Conservation (phyloP, 257 asterid species). For the Nicotiana paniculata region DNA sequence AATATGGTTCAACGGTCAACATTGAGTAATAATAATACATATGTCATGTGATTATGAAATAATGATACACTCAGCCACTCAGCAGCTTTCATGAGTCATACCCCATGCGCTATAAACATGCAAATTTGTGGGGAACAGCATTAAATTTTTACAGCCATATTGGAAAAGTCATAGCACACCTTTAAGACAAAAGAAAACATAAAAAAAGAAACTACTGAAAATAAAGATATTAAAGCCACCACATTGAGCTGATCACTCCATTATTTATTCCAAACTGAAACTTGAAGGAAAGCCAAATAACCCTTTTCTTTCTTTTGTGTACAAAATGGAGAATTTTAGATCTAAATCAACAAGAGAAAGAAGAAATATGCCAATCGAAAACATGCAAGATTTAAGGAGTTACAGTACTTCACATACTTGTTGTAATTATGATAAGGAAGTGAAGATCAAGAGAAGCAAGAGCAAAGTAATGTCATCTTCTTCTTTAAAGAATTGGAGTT, state of each 20-base stretch:
- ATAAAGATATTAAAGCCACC: not conserved
- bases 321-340: constrained; percentile 32
- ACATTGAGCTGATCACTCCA: not conserved
- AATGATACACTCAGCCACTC: not conserved
- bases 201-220: not conserved
- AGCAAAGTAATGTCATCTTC: constrained; percentile 29
- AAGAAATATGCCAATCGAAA: constrained; percentile 1
- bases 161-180: not conserved
- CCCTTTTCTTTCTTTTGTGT: not conserved
- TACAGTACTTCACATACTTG: constrained; percentile 46
- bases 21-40: not conserved
- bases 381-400: constrained; percentile 53
- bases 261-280: not conserved
- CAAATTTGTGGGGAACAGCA: not conserved
- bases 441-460: constrained; percentile 42
- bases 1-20: not conserved
- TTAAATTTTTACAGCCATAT: not conserved
- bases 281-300: constrained; percentile 1
- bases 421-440: constrained; percentile 15
- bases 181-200: not conserved
- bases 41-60: not conserved
- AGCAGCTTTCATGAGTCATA: not conserved
- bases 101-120: not conserved
- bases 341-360: constrained; percentile 35
- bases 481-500: constrained; percentile 36